Evolutionary conservation across 2,329 filamentous ascomycete species (phyloP), one percentile per base, ranked within the genome.

Genomic region (Pseudogymnoascus pannorum): DNA sequence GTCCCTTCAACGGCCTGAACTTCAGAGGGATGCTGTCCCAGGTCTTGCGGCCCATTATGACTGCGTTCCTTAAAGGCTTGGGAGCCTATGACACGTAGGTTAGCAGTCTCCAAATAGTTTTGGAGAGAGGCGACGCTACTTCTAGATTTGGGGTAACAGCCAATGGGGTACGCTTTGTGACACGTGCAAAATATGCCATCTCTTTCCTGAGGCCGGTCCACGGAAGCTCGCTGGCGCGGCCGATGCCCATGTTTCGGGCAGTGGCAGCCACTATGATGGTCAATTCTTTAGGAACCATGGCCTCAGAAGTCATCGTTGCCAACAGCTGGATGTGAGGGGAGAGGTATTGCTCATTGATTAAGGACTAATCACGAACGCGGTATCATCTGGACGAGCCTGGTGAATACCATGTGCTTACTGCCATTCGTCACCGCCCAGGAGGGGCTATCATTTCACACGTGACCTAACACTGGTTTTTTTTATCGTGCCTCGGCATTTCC

Each of bases 21-120:
- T 80, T 82, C 5, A 79, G 71, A 2, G 94, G 93, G 63, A 99
- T 93, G 66, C 87, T 91, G 59, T 96, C 91, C 87, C 93, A 99
- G 0, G 94, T 99, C 75, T 95, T 97, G 71, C 94, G 89, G 63
- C 94, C 94, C 94, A 99, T 99, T 68, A 99, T 88, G 59, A 97
- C 90, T 16, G 90, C 89, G 73, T 92, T 93, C 1, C 81, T 80
- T 31, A 73, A 65, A 14, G 61, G 26, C 29, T 60, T 57, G 18
- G 29, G 48, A 18, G 22, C 24, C 18, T 26, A 59, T n/a, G 14
- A 12, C 35, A 36, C 20, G 38, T 40, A 20, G 57, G 57, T 58
- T 24, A 58, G 57, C 57, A 58, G 18, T 38, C 35, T 58, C 35
- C 57, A 36, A 58, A 29, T 51, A 60, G 35, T 31, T 60, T 60